These are phyloP conservation scores for Podaxis sp. DNA, from an alignment of 768 basidiomycete genomes.

Conservation along the genomic window DNA sequence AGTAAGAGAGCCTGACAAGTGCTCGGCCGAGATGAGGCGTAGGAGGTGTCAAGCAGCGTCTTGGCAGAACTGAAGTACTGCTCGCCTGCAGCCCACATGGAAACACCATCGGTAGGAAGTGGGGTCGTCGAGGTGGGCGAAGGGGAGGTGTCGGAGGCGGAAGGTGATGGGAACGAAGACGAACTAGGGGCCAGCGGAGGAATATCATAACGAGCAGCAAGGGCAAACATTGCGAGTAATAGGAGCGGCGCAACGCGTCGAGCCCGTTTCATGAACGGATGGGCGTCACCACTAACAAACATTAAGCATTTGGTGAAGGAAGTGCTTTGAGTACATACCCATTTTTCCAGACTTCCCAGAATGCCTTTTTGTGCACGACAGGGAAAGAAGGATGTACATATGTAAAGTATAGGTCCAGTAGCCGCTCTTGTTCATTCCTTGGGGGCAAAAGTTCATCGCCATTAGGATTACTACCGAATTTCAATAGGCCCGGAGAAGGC, in stretches of 20 bases:
- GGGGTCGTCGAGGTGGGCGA: slow-evolving; percentile 22
- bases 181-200: neutral
- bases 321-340: slow-evolving; percentile 25
- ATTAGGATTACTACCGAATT: neutral
- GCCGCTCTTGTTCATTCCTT: slow-evolving; percentile 44
- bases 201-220: slow-evolving; percentile 69
- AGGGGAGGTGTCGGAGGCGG: neutral
- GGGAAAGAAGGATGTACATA: slow-evolving; percentile 82
- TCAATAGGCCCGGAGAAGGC: neutral
- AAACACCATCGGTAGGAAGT: slow-evolving; percentile 40
- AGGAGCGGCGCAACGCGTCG: slow-evolving; percentile 62
- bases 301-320: neutral
- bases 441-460: slow-evolving; percentile 4
- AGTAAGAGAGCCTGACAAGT: slow-evolving; percentile 81
- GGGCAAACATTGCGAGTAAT: slow-evolving; percentile 79
- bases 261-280: slow-evolving; percentile 38
- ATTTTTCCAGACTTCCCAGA: slow-evolving; percentile 55
- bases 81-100: slow-evolving; percentile 86
- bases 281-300: slow-evolving; percentile 19
- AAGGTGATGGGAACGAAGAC: neutral
- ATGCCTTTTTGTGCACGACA: slow-evolving; percentile 67
- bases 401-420: slow-evolving; percentile 76
- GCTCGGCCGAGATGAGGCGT: slow-evolving; percentile 68
- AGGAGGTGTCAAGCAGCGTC: slow-evolving; percentile 58
- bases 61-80: slow-evolving; percentile 69